Evolutionary conservation across 2,329 filamentous ascomycete genomes (phyloP), one percentile per base, ranked within the genome.

Genomic region (Cladosporium halotolerans): DNA sequence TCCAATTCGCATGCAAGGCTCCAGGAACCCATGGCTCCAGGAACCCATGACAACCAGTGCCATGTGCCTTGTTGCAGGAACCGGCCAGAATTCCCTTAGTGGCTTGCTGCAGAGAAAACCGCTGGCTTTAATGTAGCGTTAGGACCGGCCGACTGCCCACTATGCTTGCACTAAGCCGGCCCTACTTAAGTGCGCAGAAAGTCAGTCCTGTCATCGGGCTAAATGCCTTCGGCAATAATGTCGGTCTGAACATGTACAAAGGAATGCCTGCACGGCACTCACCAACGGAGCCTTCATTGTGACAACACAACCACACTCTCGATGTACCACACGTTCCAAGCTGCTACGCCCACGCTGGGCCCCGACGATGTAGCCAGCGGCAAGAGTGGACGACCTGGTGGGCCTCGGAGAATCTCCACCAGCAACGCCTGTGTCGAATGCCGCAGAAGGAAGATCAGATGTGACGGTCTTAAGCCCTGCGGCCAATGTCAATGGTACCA

Each of bases 401-500:
- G 67, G 39, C 72, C 72, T 18, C 64, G 72, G 34, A 68, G 74
- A 4, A 76, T 76, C 43, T 75, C 73, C 4, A 76, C 74, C 3
- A 74, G 68, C 62, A 76, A 86, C 63, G 86, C 86, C 36, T 89
- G 86, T 67, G 83, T 86, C 45, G 85, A 88, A 62, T 89, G 88
- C 72, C 84, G 89, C 65, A 79, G 88, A 60, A 80, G 88, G 57
- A 93, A 92, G 70, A 92, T 92, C 52, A 84, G 88, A 58, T 93
- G 88, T 66, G 87, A 91, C 72, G 88, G 88, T 52, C 81, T 85
- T 60, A 85, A 89, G 64, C 88, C 88, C 9, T 93, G 88, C 66
- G 86, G 87, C 36, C 88, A 90, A 66, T 93, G 88, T 67, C 79
- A 88, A 54, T 90, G 87, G 68, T 91, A 89, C 66, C 83, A 88